Conservation (phyloP, 176 grass and related monocot genomes). For the Chloris gayana region DNA sequence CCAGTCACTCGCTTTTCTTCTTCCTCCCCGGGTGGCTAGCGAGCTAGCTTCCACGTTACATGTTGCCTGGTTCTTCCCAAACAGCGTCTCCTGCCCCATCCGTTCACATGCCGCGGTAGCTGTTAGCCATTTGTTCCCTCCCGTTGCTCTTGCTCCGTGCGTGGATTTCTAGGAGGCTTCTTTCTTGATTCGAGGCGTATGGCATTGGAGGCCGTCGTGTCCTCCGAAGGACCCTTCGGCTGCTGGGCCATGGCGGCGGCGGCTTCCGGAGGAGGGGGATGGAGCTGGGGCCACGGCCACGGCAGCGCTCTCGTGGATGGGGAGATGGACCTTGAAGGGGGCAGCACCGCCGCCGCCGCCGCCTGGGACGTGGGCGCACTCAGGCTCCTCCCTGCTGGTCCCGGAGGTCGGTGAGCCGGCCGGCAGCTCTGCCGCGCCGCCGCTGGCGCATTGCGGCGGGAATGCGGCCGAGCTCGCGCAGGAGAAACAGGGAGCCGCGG, state of each 20-base stretch:
- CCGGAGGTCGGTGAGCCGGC: conserved; percentile 6
- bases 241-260: conserved; percentile 37
- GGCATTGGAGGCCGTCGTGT: conserved; percentile 81
- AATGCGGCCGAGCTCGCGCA: neutral
- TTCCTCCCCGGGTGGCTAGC: conserved; percentile 1
- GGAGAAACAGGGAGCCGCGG: too few species aligned
- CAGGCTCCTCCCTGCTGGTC: conserved; percentile 46
- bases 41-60: conserved; percentile 25
- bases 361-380: neutral
- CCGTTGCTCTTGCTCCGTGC: neutral
- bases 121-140: neutral
- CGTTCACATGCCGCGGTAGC: conserved; percentile 8
- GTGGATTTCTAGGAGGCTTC: conserved; percentile 15
- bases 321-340: conserved; percentile 21
- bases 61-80: conserved; percentile 3
- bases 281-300: conserved; percentile 30
- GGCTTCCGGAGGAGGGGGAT: conserved; percentile 38
- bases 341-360: neutral
- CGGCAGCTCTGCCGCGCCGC: conserved; percentile 7
- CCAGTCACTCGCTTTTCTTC: neutral
- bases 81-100: neutral
- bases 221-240: conserved; percentile 53
- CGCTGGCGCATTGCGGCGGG: neutral
- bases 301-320: conserved; percentile 1
- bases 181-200: conserved; percentile 39